phyloP scores from a whole-genome alignment of 441 rosid genomes.

The Erysimum cheiri region DNA sequence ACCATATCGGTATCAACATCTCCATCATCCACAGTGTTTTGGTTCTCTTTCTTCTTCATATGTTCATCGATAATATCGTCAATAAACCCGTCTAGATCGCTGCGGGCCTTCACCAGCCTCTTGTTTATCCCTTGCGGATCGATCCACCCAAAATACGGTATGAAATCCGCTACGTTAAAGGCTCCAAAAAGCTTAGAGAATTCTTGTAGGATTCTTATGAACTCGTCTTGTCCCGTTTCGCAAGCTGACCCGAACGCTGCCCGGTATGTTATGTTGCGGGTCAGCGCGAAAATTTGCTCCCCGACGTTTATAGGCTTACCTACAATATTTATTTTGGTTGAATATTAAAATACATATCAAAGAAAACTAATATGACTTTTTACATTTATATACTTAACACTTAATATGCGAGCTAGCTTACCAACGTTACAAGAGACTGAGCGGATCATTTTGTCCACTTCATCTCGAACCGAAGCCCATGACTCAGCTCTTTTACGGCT shows the following conservation, averaged over 20 bases:
- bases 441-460: conserved; percentile 65
- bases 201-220: conserved; percentile 80
- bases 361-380: neutral
- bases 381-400: neutral
- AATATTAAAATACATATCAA: conserved; percentile 15
- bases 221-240: conserved; percentile 72
- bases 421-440: conserved; percentile 55
- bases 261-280: conserved; percentile 74
- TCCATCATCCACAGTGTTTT: conserved; percentile 43
- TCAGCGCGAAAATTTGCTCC: conserved; percentile 69
- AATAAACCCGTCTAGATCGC: conserved; percentile 71
- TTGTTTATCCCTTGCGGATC: conserved; percentile 74
- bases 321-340: neutral
- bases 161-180: conserved; percentile 86
- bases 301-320: conserved; percentile 65
- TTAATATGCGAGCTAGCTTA: conserved; percentile 21
- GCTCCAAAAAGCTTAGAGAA: conserved; percentile 96
- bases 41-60: conserved; percentile 51
- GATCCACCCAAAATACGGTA: conserved; percentile 73
- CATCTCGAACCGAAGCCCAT: conserved; percentile 89
- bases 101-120: conserved; percentile 69
- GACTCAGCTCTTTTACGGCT: conserved; percentile 95
- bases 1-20: conserved; percentile 79
- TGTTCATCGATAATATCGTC: conserved; percentile 84
- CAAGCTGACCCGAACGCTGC: conserved; percentile 82